Evolutionary conservation across 2,329 filamentous ascomycete genomes (phyloP), one percentile per base, ranked within the genome.

Genomic region (Aureobasidium namibiae): DNA sequence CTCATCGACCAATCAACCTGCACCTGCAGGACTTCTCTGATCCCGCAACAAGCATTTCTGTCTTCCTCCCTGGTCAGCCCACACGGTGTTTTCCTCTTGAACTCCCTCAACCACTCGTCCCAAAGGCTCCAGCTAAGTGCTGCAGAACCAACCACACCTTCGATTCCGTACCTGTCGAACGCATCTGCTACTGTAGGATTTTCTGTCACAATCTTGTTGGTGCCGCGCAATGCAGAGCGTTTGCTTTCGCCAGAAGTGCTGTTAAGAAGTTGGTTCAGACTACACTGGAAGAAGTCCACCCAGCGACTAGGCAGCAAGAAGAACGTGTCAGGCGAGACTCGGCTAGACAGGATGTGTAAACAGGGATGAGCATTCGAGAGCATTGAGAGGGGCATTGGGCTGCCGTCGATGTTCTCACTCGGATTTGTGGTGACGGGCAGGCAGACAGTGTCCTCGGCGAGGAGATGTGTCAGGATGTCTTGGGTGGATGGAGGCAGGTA

Each of bases 1-100:
- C 31, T 18, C 53, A 36, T 36, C 9, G 39, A 33, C 53, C 53
- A 42, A 46, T 56, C 53, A 46, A 46, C 53, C 41, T 56, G 53
- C 9, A 41, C 53, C 53, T 56, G 53, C 31, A 56, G 4, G 1
- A 56, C 41, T n/a, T 56, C 53, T 3, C 14, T 36, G 3, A 56
- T 41, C 13, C 13, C 24, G 16, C 53, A 46, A 36, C 52, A 42
- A 46, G 38, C 38, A 36, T 56, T 46, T 31, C 31, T 38, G 10
- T 45, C 41, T 6, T 56, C 31, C 41, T 56, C 39, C 33, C 23
- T 42, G 4, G 21, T 46, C 41, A 45, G 29, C 13, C 53, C 53
- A 23, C 16, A 2, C 14, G 38, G 38, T 23, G 31, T 46, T 31
- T 21, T 24, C 9, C 33, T 49, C 44, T 23, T 38, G 11, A 31